A percentile compares a stretch with the other conserved stretches of the same genome.
Evolutionary conservation across 2,329 filamentous ascomycete species (phyloP).

Genomic region (Neonectria punicea): DNA sequence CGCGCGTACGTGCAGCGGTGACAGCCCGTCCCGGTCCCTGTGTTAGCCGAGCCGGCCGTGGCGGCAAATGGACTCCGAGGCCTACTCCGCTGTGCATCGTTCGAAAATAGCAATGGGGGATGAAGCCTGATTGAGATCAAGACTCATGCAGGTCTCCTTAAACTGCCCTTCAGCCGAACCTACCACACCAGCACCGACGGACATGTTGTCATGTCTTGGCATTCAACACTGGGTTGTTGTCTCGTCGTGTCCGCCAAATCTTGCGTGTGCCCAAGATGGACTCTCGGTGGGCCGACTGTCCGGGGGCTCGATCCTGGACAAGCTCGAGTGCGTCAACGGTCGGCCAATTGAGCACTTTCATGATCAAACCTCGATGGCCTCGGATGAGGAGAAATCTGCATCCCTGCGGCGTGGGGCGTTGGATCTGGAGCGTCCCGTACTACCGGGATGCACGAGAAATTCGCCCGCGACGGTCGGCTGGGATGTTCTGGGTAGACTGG

Average conservation of each 20-base stretch:
- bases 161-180: conserved; percentile 2
- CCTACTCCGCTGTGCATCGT: not conserved
- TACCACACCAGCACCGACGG: not conserved
- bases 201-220: conserved; percentile 23
- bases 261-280: conserved; percentile 25
- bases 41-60: not conserved
- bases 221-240: conserved; percentile 17
- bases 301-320: conserved; percentile 6
- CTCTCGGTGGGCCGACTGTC: conserved; percentile 1
- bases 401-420: conserved; percentile 31
- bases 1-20: not conserved
- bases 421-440: conserved; percentile 41
- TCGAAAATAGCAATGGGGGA: not conserved
- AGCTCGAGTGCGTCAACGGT: conserved; percentile 5
- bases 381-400: conserved; percentile 32
- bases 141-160: not conserved
- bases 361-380: conserved; percentile 30
- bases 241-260: conserved; percentile 25
- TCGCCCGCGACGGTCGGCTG: conserved; percentile 24
- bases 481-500: conserved; percentile 36
- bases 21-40: conserved; percentile 3
- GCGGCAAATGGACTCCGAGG: not conserved
- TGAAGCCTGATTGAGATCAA: not conserved
- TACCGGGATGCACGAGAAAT: conserved; percentile 40
- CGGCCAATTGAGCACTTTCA: conserved; percentile 27